Evolutionary conservation across 306 rosid genomes (phyloP).

Genomic region (Inga laurina): DNA sequence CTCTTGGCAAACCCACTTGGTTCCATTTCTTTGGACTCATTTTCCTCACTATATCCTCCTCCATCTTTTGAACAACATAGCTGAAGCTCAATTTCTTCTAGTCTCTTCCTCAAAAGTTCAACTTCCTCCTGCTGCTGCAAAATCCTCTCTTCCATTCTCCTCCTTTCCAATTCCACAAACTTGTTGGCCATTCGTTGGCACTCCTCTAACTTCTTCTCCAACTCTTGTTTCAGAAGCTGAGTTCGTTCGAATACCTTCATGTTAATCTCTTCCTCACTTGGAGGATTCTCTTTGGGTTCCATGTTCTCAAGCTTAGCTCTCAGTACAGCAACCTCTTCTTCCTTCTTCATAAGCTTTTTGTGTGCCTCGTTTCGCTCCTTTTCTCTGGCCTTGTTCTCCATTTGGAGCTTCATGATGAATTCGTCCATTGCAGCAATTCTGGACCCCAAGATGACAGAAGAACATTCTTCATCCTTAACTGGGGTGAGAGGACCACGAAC

Average conservation of each 20-base stretch:
- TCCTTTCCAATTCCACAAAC: slow-evolving; percentile 85
- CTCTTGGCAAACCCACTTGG: slow-evolving; percentile 67
- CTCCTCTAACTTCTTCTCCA: slow-evolving; percentile 88
- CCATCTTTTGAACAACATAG: slow-evolving; percentile 48
- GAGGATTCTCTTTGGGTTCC: slow-evolving; percentile 51
- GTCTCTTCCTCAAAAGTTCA: slow-evolving; percentile 74
- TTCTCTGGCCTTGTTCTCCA: slow-evolving; percentile 83
- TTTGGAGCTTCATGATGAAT: slow-evolving; percentile 83
- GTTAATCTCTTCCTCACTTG: slow-evolving; percentile 82
- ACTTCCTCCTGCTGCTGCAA: slow-evolving; percentile 91
- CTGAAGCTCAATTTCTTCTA: slow-evolving; percentile 85
- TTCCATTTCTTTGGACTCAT: slow-evolving; percentile 55
- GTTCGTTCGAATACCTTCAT: slow-evolving; percentile 74
- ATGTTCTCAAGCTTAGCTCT: slow-evolving; percentile 60
- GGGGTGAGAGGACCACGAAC: slow-evolving; percentile 94
- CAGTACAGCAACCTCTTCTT: slow-evolving; percentile 73
- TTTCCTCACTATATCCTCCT: slow-evolving; percentile 41
- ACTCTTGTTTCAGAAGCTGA: slow-evolving; percentile 60
- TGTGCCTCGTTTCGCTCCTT: slow-evolving; percentile 83
- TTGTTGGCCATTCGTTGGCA: slow-evolving; percentile 91
- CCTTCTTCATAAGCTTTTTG: slow-evolving; percentile 76
- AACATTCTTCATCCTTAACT: slow-evolving; percentile 78
- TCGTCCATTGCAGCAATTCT: slow-evolving; percentile 95
- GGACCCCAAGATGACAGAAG: slow-evolving; percentile 86
- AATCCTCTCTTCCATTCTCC: slow-evolving; percentile 91